Evolutionary conservation across 1,284 basidiomycete species (phyloP), one percentile per base, ranked within the genome.

Genomic region (Ustilago hordei): DNA sequence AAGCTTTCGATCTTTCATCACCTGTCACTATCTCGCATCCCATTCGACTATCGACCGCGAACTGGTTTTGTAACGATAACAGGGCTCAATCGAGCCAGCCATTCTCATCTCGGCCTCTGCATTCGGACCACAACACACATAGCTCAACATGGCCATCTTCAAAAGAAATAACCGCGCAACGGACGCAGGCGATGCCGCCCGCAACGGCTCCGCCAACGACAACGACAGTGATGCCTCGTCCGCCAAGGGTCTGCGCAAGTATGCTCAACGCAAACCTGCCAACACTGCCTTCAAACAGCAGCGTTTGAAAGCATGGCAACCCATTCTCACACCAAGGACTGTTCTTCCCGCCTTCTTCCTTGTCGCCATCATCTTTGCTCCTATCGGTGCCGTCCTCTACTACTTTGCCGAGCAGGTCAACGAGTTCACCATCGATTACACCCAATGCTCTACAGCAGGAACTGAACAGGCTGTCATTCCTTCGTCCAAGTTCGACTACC

Each of bases 231-330:
- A 80, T 38, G 62, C 61, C 3, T 59, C 64, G 11, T 77, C 75
- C 28, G 56, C 65, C 53, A 73, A 80, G 52, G 72, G 69, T 52
- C 66, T 73, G 31, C 82, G 82, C 71, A 81, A 77, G 55, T 85
- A 79, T 64, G 78, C 81, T 23, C 75, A 81, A 57, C 75, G 83
- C 55, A 81, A 82, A 55, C 84, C 84, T 8, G 79, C 84, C 48
- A 85, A 98, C 88, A 99, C 96, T 59, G 96, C 96, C 52, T 98
- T 98, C 91, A 98, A 98, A 88, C 97, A 99, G 87, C 97, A 99
- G 88, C 93, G 97, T 65, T 90, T 99, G 85, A 98, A 98, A 88
- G 97, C 97, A 83, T 99, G 97, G 97, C 97, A 99, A 89, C 97
- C 97, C 19, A 98, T 99, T 85, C 90, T 99, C 48, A 98, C 96